phyloP scores from a whole-genome alignment of 2,329 filamentous ascomycete genomes.

The Fusarium mundagurra region DNA sequence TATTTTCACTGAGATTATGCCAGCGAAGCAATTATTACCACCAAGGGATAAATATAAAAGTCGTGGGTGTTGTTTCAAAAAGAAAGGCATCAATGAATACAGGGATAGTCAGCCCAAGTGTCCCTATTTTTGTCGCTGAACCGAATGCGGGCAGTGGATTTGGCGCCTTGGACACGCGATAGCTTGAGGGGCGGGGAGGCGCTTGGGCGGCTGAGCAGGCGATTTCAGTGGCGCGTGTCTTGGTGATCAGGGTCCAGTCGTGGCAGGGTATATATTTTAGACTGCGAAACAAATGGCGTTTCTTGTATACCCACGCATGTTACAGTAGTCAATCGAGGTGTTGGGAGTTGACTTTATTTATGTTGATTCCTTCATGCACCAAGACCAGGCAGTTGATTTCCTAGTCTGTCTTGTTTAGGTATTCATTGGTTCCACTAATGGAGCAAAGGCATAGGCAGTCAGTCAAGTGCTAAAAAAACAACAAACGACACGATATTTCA shows the following conservation, averaged over 20 bases:
- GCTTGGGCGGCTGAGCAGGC: conserved; percentile 35
- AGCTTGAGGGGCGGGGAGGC: conserved; percentile 10
- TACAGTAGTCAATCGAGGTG: background rate
- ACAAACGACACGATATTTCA: background rate
- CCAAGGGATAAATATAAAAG: conserved; percentile 15
- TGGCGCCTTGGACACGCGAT: conserved; percentile 21
- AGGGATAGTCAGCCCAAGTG: conserved; percentile 16
- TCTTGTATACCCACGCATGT: conserved; percentile 3
- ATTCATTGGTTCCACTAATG: conserved; percentile 1
- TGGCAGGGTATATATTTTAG: conserved; percentile 26
- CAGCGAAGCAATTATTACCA: background rate
- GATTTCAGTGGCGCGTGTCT: conserved; percentile 31
- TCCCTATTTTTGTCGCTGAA: conserved; percentile 36
- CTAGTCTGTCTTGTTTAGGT: background rate
- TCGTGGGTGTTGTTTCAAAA: conserved; percentile 18
- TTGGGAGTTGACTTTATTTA: background rate
- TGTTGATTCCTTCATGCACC: background rate
- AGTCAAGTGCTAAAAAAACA: conserved; percentile 5
- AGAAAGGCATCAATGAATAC: conserved; percentile 23
- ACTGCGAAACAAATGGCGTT: conserved; percentile 29
- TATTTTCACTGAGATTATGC: background rate
- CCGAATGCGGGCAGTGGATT: conserved; percentile 35
- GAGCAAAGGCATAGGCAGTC: background rate
- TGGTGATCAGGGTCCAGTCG: conserved; percentile 23
- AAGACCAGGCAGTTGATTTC: background rate